Evolutionary conservation across 1,284 basidiomycete genomes (phyloP).

Genomic region (Austropuccinia psidii): DNA sequence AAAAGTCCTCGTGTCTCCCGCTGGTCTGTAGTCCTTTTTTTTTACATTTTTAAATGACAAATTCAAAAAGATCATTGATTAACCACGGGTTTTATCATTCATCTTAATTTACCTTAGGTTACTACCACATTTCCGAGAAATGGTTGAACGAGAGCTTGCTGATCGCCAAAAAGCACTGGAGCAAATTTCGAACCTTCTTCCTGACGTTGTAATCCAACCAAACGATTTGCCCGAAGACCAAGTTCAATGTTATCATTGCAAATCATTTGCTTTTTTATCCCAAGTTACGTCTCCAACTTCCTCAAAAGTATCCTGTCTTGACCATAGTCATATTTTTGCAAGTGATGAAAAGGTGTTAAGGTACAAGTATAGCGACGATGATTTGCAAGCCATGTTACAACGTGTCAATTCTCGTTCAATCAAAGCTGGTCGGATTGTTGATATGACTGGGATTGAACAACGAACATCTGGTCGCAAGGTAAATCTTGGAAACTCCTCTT

Average conservation of each 20-base stretch:
- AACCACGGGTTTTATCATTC: too few relatives aligned
- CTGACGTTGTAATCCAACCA: constrained; percentile 65
- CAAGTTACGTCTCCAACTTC: constrained; percentile 50
- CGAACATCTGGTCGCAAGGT: constrained; percentile 35
- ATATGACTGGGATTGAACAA: constrained; percentile 31
- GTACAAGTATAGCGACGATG: constrained; percentile 71
- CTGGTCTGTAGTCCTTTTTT: constrained; percentile 53
- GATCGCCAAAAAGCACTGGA: constrained; percentile 53
- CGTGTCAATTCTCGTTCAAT: constrained; percentile 35
- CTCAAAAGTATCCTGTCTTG: constrained; percentile 59
- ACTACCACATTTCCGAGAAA: constrained; percentile 70
- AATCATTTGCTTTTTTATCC: constrained; percentile 81
- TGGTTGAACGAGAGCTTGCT: constrained; percentile 74
- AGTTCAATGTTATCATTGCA: constrained; percentile 90
- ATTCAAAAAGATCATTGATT: background rate
- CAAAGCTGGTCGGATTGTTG: constrained; percentile 31
- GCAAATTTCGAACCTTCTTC: constrained; percentile 47
- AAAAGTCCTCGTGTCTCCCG: constrained; percentile 84
- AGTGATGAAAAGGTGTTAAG: constrained; percentile 52
- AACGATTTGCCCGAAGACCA: constrained; percentile 72
- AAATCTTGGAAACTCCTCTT: background rate
- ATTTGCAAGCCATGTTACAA: constrained; percentile 51
- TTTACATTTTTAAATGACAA: background rate
- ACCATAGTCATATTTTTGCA: constrained; percentile 55
- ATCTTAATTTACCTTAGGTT: constrained; percentile 47